These are phyloP conservation scores for Biscogniauxia mediterranea DNA, from an alignment of 2,329 filamentous ascomycete genomes.

Conservation along the genomic window DNA sequence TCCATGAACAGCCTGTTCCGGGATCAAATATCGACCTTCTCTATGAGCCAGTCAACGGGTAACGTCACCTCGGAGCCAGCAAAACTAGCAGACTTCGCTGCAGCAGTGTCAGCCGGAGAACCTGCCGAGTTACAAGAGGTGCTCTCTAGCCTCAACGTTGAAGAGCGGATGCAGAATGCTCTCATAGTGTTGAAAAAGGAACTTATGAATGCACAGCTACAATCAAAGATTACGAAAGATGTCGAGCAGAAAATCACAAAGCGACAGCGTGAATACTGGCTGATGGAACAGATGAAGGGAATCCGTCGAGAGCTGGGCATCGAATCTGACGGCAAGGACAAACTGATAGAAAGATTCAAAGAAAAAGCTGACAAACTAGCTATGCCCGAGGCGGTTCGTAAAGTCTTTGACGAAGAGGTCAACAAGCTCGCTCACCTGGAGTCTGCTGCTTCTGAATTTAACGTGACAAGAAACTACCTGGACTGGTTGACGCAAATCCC, in stretches of 20 bases:
- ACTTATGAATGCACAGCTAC: constrained; percentile 94
- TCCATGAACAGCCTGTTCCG: constrained; percentile 92
- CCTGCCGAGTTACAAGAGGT: constrained; percentile 91
- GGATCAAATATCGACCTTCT: constrained; percentile 96
- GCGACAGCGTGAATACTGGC: constrained; percentile 94
- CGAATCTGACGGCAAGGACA: constrained; percentile 97
- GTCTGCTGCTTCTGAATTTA: constrained; percentile 95
- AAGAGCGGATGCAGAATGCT: constrained; percentile 88
- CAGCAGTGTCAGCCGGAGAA: constrained; percentile 92
- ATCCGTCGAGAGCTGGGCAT: constrained; percentile 94
- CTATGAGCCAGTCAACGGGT: constrained; percentile 89
- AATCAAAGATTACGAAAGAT: constrained; percentile 96
- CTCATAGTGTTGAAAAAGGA: constrained; percentile 95
- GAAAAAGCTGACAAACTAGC: constrained; percentile 90
- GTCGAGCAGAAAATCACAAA: constrained; percentile 98
- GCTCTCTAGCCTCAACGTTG: constrained; percentile 82
- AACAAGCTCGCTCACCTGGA: constrained; percentile 96
- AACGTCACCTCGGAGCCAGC: constrained; percentile 94
- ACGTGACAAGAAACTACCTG: constrained; percentile 95
- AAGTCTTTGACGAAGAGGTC: constrained; percentile 97
- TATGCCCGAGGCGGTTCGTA: constrained; percentile 95
- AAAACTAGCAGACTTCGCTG: constrained; percentile 95
- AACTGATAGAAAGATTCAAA: constrained; percentile 95
- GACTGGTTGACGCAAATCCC: constrained; percentile 99
- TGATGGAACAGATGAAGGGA: constrained; percentile 99